A percentile compares a stretch with the other conserved stretches of the same genome.
These are phyloP conservation scores for Choanephora cucurbitarum DNA, from an alignment of 371 early-diverging fungal genomes.

Conservation along the genomic window DNA sequence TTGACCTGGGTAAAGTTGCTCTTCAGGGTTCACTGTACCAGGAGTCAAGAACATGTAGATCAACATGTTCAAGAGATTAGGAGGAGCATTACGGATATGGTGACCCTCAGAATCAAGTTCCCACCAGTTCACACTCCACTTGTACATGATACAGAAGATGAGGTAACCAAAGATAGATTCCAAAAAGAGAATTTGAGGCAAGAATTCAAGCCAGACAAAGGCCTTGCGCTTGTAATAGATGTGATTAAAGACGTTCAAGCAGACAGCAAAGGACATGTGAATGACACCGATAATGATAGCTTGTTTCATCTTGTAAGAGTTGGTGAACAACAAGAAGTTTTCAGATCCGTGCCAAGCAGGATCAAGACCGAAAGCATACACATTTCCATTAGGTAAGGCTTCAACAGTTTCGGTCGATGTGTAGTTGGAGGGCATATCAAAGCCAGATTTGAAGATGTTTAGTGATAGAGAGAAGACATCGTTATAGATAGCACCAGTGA, in stretches of 20 bases:
- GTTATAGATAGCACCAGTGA: conserved; percentile 98
- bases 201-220: conserved; percentile 83
- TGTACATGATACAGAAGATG: conserved; percentile 90
- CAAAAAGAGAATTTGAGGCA: conserved; percentile 97
- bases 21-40: conserved; percentile 78
- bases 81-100: conserved; percentile 76
- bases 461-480: conserved; percentile 94
- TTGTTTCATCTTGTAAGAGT: conserved; percentile 99
- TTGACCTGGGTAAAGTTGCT: conserved; percentile 87
- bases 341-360: conserved; percentile 97
- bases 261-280: conserved; percentile 92
- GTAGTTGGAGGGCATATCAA: conserved; percentile 60
- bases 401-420: conserved; percentile 47
- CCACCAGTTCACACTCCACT: conserved; percentile 95
- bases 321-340: conserved; percentile 92
- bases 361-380: conserved; percentile 80
- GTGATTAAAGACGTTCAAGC: conserved; percentile 91
- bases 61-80: conserved; percentile 96
- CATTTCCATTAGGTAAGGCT: conserved; percentile 43
- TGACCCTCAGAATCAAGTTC: conserved; percentile 69
- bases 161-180: conserved; percentile 96
- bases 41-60: conserved; percentile 99
- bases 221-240: conserved; percentile 81
- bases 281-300: conserved; percentile 95
- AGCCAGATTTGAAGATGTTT: conserved; percentile 79